These are phyloP conservation scores for Salix suchowensis DNA, from an alignment of 345 rosid species.

Conservation along the genomic window DNA sequence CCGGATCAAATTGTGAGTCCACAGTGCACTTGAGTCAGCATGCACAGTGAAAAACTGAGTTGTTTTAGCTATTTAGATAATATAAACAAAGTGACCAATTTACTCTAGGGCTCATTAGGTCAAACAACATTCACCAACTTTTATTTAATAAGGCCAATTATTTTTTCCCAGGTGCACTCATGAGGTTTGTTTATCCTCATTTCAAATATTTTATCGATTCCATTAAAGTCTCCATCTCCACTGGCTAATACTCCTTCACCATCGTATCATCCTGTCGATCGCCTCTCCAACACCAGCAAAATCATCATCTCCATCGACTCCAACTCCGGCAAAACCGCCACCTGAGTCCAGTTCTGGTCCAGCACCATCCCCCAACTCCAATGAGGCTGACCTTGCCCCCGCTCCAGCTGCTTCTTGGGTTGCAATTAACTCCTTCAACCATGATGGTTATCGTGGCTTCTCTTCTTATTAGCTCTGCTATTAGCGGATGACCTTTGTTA, in stretches of 20 bases:
- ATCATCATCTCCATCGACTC: background rate
- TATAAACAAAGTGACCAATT: too few species aligned
- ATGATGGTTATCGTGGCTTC: slow-evolving; percentile 11
- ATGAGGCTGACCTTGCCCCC: background rate
- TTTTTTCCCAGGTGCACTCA: too few species aligned
- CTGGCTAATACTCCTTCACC: background rate
- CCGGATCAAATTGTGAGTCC: too few species aligned
- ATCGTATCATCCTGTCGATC: background rate
- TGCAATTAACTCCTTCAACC: background rate
- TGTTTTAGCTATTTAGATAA: too few species aligned
- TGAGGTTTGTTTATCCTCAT: too few species aligned
- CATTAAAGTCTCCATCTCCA: background rate
- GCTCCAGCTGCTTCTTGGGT: slow-evolving; percentile 1
- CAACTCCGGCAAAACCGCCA: background rate
- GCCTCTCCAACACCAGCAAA: background rate
- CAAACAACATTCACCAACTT: too few species aligned
- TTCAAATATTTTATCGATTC: too few species aligned
- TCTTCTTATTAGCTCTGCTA: background rate
- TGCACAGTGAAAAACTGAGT: too few species aligned
- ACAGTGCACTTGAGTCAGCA: too few species aligned
- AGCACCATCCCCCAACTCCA: background rate
- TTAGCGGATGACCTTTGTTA: too few species aligned
- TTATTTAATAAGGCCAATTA: too few species aligned
- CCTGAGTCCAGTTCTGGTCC: background rate
- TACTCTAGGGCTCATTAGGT: too few species aligned